A percentile compares a stretch with the other conserved stretches of the same genome.
phyloP scores from a whole-genome alignment of 306 rosid genomes.

The Cotoneaster glaucophyllus region DNA sequence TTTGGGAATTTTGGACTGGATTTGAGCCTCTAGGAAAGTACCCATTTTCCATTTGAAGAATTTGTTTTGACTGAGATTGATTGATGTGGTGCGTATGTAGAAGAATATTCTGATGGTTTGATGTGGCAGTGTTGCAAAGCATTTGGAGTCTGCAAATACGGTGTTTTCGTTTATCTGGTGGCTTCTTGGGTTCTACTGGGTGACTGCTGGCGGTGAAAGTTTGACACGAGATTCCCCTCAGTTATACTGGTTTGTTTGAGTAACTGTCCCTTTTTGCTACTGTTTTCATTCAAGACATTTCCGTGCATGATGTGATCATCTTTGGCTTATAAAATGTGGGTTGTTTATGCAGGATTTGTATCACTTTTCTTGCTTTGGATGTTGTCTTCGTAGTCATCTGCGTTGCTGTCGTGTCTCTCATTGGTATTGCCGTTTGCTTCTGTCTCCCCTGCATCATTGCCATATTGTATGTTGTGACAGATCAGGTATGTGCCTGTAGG shows the following conservation, averaged over 20 bases:
- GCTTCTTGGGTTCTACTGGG: conserved; percentile 93
- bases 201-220: conserved; percentile 74
- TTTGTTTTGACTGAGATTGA: background rate
- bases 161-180: conserved; percentile 88
- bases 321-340: conserved; percentile 4
- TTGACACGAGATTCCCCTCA: conserved; percentile 63
- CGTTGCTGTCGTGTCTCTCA: conserved; percentile 69
- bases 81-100: background rate
- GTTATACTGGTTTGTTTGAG: conserved; percentile 76
- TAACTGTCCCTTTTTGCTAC: background rate
- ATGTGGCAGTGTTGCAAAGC: conserved; percentile 49
- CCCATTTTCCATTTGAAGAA: background rate
- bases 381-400: conserved; percentile 76
- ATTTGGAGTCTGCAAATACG: conserved; percentile 75
- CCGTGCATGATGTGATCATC: background rate
- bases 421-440: conserved; percentile 95
- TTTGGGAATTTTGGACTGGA: background rate
- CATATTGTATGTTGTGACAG: conserved; percentile 55
- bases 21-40: background rate
- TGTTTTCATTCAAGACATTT: background rate
- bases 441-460: conserved; percentile 94
- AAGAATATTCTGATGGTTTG: conserved; percentile 8
- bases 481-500: conserved; percentile 47
- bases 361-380: conserved; percentile 79
- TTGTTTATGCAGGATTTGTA: conserved; percentile 68